Evolutionary conservation across 345 rosid genomes (phyloP).

Genomic region (Durio zibethinus): DNA sequence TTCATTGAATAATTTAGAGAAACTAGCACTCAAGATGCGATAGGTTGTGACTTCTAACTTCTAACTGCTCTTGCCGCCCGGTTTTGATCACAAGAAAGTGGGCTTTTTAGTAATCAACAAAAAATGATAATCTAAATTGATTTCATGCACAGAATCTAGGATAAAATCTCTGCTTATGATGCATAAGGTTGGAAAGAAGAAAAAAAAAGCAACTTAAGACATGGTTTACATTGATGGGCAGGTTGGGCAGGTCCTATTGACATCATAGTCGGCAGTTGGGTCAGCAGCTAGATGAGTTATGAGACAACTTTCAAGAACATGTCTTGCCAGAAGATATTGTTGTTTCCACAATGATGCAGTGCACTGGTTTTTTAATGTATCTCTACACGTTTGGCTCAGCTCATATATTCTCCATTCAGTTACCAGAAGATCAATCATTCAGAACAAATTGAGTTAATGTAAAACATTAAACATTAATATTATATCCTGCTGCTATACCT

Average conservation of each 20-base stretch:
- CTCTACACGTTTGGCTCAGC: background rate
- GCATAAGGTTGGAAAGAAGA: background rate
- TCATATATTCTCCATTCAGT: background rate
- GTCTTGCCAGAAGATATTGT: background rate
- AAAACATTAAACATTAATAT: background rate
- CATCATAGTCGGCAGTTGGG: background rate
- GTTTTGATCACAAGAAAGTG: background rate
- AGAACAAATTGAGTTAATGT: background rate
- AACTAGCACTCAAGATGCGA: background rate
- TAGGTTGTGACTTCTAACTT: no score
- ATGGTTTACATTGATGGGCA: background rate
- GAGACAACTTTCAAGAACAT: background rate
- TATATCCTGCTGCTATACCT: background rate
- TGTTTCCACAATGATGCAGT: background rate
- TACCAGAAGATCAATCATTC: background rate
- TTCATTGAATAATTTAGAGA: background rate
- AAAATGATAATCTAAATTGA: background rate
- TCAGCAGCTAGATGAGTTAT: background rate
- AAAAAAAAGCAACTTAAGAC: background rate
- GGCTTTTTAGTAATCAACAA: background rate
- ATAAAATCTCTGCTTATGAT: background rate
- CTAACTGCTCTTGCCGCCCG: background rate
- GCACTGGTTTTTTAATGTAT: background rate
- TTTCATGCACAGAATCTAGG: background rate
- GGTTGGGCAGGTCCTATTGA: background rate